Base-by-base conservation (phyloP, 1,284 basidiomycete genomes). In the Fomitopsis betulina region DNA sequence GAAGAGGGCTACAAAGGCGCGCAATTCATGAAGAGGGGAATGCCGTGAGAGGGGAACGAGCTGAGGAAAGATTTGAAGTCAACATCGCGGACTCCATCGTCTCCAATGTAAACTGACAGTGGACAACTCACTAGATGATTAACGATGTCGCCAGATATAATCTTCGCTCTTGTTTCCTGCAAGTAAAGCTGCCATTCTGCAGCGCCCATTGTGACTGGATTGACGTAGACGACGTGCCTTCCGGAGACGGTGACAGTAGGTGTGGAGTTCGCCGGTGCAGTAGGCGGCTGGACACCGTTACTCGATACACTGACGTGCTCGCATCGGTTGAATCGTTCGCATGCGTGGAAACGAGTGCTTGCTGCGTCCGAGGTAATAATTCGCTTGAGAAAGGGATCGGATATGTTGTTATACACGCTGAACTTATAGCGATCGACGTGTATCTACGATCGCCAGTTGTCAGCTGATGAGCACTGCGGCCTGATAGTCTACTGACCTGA, bases 391-490 rank as follows among this genome's bases (percentile, higher is more conserved):
- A 85, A 85, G 0, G 86, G 86, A 61, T 94, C 70, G 32, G 63
- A 75, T 2, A 84, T 67, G 40, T 79, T 78, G 1, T 76, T 74
- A 70, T 87, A 93, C 19, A 96, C 81, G 13, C 71, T 71, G 62
- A 84, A 68, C 70, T 97, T 97, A 77, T 96, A 96, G 37, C 89
- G 80, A 70, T 97, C 95, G 33, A 94, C 80, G 64, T 98, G 94
- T 58, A 98, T 88, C 89, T 93, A 19, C 13, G 23, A 33, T 10
- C 37, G 33, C 43, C 42, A 37, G 43, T 7, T 19, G 43, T 35
- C 13, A 49, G 49, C 7, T 15, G 25, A 37, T 2, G 12, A 6
- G 13, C 19, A 40, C 33, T 12, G 3, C 45, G 33, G 6, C 49
- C 6, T 30, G 13, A 37, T 38, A 39, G 39, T 33, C 47, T 9